phyloP scores from a whole-genome alignment of 169 alveolate genomes.

The Perkinsus chesapeaki region DNA sequence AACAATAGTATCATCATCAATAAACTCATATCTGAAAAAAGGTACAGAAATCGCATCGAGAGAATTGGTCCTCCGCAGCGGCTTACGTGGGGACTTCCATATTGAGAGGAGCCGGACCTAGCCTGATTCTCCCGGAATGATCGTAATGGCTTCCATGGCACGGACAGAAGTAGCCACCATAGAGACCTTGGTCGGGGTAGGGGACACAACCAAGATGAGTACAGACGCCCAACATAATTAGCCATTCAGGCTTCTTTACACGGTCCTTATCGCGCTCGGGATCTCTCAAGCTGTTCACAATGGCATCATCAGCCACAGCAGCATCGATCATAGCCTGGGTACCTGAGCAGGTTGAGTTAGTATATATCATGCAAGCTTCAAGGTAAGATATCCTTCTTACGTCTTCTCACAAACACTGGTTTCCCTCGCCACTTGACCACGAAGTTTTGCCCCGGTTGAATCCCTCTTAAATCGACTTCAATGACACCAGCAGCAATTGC shows the following conservation, averaged over 20 bases:
- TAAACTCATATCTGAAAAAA: not conserved
- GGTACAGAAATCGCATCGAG: too few species aligned
- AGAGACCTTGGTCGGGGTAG: slow-evolving; percentile 59
- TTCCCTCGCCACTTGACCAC: slow-evolving; percentile 71
- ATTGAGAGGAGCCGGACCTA: slow-evolving; percentile 76
- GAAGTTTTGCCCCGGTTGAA: slow-evolving; percentile 62
- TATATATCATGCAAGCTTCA: not conserved
- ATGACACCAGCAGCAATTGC: slow-evolving; percentile 60
- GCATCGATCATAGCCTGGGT: not conserved
- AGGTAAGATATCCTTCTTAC: not conserved
- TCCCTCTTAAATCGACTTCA: slow-evolving; percentile 63
- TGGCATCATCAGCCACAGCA: slow-evolving; percentile 54
- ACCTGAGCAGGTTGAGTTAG: not conserved
- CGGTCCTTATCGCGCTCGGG: slow-evolving; percentile 70
- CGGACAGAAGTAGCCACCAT: slow-evolving; percentile 73
- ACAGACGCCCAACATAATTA: slow-evolving; percentile 66
- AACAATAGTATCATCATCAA: not conserved
- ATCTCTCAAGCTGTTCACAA: slow-evolving; percentile 65
- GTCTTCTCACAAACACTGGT: slow-evolving; percentile 60
- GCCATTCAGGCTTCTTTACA: slow-evolving; percentile 68
- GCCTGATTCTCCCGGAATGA: slow-evolving; percentile 67
- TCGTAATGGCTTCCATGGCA: slow-evolving; percentile 81
- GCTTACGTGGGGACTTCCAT: slow-evolving; percentile 55
- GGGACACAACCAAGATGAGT: slow-evolving; percentile 78
- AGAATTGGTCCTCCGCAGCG: too few species aligned